A percentile compares a stretch with the other conserved stretches of the same genome.
These are phyloP conservation scores for Nicotiana undulata DNA, from an alignment of 257 asterid species.

Conservation along the genomic window DNA sequence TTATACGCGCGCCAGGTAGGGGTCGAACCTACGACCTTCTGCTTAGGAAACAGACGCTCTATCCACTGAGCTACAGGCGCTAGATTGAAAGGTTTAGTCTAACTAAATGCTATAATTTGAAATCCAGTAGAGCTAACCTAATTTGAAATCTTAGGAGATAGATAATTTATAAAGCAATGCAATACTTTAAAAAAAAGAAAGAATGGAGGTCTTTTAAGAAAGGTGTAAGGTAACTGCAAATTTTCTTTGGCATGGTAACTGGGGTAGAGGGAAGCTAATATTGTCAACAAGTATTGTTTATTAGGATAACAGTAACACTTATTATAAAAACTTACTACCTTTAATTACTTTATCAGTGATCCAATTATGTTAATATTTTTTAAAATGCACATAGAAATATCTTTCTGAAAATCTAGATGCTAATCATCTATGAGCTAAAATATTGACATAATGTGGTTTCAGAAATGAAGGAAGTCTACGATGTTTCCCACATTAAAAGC, in stretches of 20 bases:
- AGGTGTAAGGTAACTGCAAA: no score
- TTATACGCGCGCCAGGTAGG: slow-evolving; percentile 93
- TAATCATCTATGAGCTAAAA: background rate
- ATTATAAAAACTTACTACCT: background rate
- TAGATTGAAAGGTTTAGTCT: rapidly evolving
- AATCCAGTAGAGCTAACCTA: no score
- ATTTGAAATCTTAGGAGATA: no score
- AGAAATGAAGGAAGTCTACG: slow-evolving; percentile 32
- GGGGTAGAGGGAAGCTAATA: no score
- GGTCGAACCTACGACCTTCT: slow-evolving; percentile 98
- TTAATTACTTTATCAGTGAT: background rate
- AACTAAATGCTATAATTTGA: no score
- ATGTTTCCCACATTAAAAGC: slow-evolving; percentile 26
- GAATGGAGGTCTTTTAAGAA: no score
- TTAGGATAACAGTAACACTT: no score
- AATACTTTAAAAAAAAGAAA: no score
- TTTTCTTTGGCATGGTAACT: no score
- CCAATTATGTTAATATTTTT: background rate
- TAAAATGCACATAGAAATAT: background rate
- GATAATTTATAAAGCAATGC: no score
- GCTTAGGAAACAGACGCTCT: slow-evolving; percentile 99
- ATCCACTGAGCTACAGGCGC: slow-evolving; percentile 99
- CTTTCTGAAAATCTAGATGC: background rate
- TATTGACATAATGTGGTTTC: background rate
- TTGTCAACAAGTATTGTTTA: no score